Evolutionary conservation across 2,329 filamentous ascomycete species (phyloP), one percentile per base, ranked within the genome.

Genomic region (Pseudofabraea citricarpa): DNA sequence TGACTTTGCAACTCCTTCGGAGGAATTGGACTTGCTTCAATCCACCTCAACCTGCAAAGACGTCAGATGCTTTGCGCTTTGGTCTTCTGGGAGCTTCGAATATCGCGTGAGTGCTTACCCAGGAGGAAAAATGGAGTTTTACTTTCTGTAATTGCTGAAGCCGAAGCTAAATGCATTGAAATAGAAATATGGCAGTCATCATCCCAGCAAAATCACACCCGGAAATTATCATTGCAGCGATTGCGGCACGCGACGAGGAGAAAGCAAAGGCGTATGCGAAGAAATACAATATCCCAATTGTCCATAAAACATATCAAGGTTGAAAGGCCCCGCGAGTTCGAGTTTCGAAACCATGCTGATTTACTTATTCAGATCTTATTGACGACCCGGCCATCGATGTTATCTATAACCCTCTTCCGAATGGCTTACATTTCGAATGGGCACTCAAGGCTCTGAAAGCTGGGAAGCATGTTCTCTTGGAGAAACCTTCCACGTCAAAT

Each of bases 391-490:
- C 62, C 19, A 71, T 71, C 53, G 67, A 74, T 29, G 69, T 66
- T 15, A 68, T 79, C 38, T 77, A 75, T 55, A 72, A 77, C 44
- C 65, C 72, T 6, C 62, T 78, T 4, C 69, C 70, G 5, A 64
- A 64, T 41, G 59, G 62, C 4, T 54, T 69, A 7, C 67, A 70
- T 51, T 63, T 57, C 36, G 67, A 74, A 52, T 78, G 72, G 70
- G 64, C 73, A 7, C 50, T 72, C 13, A 67, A 68, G 41, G 66
- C 72, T 3, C 58, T 79, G 18, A 52, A 59, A 18, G 68, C 67
- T 3, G 71, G 71, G 4, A 79, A 78, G 49, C 74, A 79, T 50
- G 74, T 80, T 16, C 65, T 79, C 0, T 58, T 78, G 2, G 75
- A 79, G 54, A 78, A 78, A 54, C 74, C 75, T 0, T 64, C 67